These are phyloP conservation scores for Botrytis elliptica DNA, from an alignment of 2,329 filamentous ascomycete genomes.

Conservation along the genomic window DNA sequence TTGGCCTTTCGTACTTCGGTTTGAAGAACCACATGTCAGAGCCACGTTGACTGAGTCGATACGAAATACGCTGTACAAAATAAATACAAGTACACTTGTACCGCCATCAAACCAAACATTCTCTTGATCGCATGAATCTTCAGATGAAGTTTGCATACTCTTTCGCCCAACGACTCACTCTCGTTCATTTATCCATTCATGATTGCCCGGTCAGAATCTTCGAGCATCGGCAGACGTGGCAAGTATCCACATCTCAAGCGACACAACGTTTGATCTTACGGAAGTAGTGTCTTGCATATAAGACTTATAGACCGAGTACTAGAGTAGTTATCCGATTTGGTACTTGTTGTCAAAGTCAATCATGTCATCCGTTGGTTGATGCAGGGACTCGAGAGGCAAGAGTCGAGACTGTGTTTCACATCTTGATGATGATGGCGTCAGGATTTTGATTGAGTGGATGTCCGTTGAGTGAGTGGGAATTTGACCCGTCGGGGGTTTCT, in stretches of 20 bases:
- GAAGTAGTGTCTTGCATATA: constrained; percentile 10
- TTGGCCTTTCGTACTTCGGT: neutral
- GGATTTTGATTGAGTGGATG: neutral
- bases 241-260: constrained; percentile 10
- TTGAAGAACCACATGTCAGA: neutral
- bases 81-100: constrained; percentile 6
- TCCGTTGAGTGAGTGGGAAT: neutral
- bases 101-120: neutral
- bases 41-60: neutral
- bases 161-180: neutral
- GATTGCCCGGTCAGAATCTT: neutral
- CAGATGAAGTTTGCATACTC: neutral
- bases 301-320: constrained; percentile 13
- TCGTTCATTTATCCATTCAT: neutral
- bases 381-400: constrained; percentile 2
- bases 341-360: constrained; percentile 4
- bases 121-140: neutral
- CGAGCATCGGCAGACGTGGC: constrained; percentile 10
- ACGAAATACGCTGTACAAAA: neutral
- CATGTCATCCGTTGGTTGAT: constrained; percentile 2
- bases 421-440: neutral
- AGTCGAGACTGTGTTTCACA: constrained; percentile 1
- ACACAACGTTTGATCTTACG: constrained; percentile 7
- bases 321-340: constrained; percentile 1
- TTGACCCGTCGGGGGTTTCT: neutral